phyloP scores from a whole-genome alignment of 179 eudicot genomes.

The Beta macrorhiza region DNA sequence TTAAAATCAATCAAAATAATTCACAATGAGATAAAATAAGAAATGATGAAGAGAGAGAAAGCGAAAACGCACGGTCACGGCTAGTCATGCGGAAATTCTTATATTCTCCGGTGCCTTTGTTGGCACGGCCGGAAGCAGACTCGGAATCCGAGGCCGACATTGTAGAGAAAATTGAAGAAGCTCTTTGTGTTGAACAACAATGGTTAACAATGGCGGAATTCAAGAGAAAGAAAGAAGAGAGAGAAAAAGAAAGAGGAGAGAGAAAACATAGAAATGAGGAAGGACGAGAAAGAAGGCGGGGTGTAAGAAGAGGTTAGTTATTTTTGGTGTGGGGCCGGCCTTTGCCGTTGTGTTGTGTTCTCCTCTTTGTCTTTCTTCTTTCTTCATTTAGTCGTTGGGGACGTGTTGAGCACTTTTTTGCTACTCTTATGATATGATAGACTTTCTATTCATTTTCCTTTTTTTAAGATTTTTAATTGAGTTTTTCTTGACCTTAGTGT shows the following conservation, averaged over 20 bases:
- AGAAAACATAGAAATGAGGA: conserved; percentile 1
- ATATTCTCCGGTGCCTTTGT: conserved; percentile 24
- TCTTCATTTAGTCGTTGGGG: background rate
- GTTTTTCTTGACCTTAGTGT: background rate
- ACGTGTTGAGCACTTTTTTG: conserved; percentile 30
- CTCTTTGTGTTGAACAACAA: background rate
- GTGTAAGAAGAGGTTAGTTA: conserved; percentile 26
- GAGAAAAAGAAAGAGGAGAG: background rate
- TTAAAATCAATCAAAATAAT: background rate
- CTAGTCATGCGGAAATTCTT: conserved; percentile 43
- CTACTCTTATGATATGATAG: background rate
- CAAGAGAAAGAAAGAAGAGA: too few species aligned
- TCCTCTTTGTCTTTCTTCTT: background rate
- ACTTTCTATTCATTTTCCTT: background rate
- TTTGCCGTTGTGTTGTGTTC: too few species aligned
- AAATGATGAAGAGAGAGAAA: background rate
- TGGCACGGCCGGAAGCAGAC: conserved; percentile 17
- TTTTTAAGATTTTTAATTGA: background rate
- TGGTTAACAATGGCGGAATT: conserved; percentile 22
- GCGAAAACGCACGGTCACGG: conserved; percentile 39
- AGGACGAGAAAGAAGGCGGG: conserved; percentile 34
- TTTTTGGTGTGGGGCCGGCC: conserved; percentile 27
- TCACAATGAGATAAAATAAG: background rate
- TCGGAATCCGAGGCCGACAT: conserved; percentile 41
- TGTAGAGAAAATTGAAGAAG: background rate